Conservation (phyloP, 345 rosid species). For the Alliaria petiolata region DNA sequence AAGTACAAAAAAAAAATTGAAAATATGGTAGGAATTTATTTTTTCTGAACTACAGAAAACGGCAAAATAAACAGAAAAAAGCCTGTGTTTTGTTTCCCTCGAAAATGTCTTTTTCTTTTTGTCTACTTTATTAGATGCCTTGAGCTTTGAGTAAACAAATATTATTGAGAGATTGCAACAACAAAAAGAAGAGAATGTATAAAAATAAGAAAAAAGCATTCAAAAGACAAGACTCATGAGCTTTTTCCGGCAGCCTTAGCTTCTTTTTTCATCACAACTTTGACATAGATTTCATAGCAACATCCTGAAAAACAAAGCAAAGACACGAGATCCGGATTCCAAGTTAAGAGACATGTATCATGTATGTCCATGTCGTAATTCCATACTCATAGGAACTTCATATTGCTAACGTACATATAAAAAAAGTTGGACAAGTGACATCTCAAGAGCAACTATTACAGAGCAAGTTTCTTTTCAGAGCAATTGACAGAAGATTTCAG, state of each 20-base stretch:
- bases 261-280: conserved; percentile 63
- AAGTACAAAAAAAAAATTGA: neutral
- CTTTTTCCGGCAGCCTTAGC: conserved; percentile 45
- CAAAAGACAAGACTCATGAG: conserved; percentile 31
- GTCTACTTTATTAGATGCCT: conserved; percentile 28
- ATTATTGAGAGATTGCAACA: conserved; percentile 5
- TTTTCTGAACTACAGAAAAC: neutral
- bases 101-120: conserved; percentile 18
- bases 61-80: conserved; percentile 9
- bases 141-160: conserved; percentile 17
- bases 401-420: neutral
- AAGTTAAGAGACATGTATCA: neutral
- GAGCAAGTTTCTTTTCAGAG: too few species aligned
- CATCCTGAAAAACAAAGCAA: conserved; percentile 43
- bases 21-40: neutral
- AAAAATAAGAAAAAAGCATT: neutral
- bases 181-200: neutral
- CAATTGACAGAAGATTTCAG: neutral
- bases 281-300: conserved; percentile 81
- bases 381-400: neutral
- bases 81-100: conserved; percentile 13
- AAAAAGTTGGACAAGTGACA: neutral
- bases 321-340: neutral
- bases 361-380: neutral
- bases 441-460: neutral